Evolutionary conservation across 2,329 filamentous ascomycete species (phyloP).

Genomic region (Penicillium sclerotigenum): DNA sequence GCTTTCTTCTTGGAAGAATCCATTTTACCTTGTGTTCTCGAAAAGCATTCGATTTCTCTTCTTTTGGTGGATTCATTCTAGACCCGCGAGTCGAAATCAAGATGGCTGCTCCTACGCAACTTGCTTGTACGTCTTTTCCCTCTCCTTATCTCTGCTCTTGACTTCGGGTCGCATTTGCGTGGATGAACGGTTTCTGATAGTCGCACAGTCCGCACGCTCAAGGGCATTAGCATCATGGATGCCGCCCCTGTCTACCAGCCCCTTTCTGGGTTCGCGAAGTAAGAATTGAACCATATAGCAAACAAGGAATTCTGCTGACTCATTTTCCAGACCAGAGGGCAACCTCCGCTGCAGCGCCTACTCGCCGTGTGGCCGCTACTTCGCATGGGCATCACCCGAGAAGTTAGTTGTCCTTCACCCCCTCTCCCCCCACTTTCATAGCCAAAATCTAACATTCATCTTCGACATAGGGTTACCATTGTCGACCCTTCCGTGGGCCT

Average conservation of each 20-base stretch:
- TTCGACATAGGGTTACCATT: slow-evolving; percentile 64
- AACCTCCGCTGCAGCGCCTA: slow-evolving; percentile 93
- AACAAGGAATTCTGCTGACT: slow-evolving; percentile 12
- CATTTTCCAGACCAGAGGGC: slow-evolving; percentile 69
- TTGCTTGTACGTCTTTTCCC: slow-evolving; percentile 64
- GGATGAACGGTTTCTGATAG: slow-evolving; percentile 18
- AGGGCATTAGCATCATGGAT: slow-evolving; percentile 91
- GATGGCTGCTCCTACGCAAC: slow-evolving; percentile 89
- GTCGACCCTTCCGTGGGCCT: slow-evolving; percentile 76
- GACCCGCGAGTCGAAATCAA: slow-evolving; percentile 20
- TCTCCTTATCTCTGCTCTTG: background rate
- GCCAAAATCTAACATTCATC: background rate
- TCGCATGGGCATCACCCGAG: slow-evolving; percentile 88
- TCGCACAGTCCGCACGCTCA: slow-evolving; percentile 77
- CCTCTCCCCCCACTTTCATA: background rate
- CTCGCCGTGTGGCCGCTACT: slow-evolving; percentile 92
- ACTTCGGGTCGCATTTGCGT: background rate
- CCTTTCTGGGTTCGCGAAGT: slow-evolving; percentile 72
- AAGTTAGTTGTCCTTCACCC: slow-evolving; percentile 55
- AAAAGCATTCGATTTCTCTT: slow-evolving; percentile 11
- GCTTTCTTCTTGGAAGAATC: background rate
- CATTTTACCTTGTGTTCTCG: slow-evolving; percentile 1
- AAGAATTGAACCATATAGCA: background rate
- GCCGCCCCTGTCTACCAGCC: slow-evolving; percentile 83
- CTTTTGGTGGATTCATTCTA: slow-evolving; percentile 10